Evolutionary conservation across 2,329 filamentous ascomycete species (phyloP).

Genomic region (Hymenoscyphus albidus): DNA sequence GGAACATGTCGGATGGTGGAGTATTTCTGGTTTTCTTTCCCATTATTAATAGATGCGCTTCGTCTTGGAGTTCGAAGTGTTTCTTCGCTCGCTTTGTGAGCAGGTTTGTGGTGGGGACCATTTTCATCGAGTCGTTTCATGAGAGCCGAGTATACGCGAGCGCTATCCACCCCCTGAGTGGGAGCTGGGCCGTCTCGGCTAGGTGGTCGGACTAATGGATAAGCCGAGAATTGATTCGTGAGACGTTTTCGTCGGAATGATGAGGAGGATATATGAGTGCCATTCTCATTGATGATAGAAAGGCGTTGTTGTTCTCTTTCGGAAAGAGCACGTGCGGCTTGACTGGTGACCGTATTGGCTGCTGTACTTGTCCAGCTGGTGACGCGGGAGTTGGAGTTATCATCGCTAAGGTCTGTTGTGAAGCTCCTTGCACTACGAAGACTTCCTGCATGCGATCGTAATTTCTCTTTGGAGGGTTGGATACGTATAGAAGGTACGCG

Average conservation of each 20-base stretch:
- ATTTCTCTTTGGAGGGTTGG: constrained; percentile 43
- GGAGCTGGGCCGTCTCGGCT: constrained; percentile 18
- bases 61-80: constrained; percentile 16
- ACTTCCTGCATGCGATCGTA: constrained; percentile 53
- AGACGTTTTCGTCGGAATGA: constrained; percentile 33
- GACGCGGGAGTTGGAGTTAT: constrained; percentile 54
- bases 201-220: constrained; percentile 24
- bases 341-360: constrained; percentile 46
- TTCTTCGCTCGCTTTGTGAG: constrained; percentile 22
- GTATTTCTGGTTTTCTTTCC: constrained; percentile 28
- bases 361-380: constrained; percentile 71
- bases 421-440: constrained; percentile 47
- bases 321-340: constrained; percentile 13
- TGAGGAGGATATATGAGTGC: constrained; percentile 42
- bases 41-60: constrained; percentile 18
- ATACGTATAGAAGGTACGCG: constrained; percentile 49
- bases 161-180: constrained; percentile 45
- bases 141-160: constrained; percentile 61
- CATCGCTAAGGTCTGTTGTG: constrained; percentile 40
- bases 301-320: constrained; percentile 54
- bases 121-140: constrained; percentile 51
- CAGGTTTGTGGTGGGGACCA: constrained; percentile 30
- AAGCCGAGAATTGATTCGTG: constrained; percentile 30
- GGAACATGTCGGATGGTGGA: constrained; percentile 21
- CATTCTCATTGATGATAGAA: constrained; percentile 61